A percentile compares a stretch with the other conserved stretches of the same genome.
These are phyloP conservation scores for Penicillium thymicola DNA, from an alignment of 2,329 filamentous ascomycete genomes.

Conservation along the genomic window DNA sequence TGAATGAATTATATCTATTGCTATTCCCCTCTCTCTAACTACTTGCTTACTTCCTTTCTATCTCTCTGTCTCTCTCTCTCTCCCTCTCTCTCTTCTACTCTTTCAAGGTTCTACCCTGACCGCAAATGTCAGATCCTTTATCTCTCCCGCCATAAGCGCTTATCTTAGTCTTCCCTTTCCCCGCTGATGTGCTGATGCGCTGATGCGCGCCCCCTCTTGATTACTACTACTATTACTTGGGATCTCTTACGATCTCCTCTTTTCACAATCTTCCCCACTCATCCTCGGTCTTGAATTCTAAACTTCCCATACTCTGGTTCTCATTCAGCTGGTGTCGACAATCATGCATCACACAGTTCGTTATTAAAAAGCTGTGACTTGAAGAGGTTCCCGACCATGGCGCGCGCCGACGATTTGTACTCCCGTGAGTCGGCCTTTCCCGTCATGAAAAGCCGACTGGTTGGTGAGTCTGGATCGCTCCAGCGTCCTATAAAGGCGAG, in stretches of 20 bases:
- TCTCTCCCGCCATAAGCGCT: slow-evolving; percentile 5
- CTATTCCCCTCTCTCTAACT: not conserved
- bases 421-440: slow-evolving; percentile 16
- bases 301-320: not conserved
- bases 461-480: slow-evolving; percentile 15
- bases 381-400: slow-evolving; percentile 14
- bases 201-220: not conserved
- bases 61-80: not conserved
- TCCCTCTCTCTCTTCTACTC: not conserved
- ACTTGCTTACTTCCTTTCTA: not conserved
- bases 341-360: slow-evolving; percentile 17
- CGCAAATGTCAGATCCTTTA: not conserved
- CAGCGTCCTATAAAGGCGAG: slow-evolving; percentile 9
- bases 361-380: slow-evolving; percentile 12
- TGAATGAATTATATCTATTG: not conserved
- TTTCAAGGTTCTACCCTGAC: not conserved
- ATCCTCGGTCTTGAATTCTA: not conserved
- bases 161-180: slow-evolving; percentile 3
- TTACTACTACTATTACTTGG: not conserved
- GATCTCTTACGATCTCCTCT: not conserved
- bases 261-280: not conserved
- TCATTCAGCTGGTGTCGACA: not conserved
- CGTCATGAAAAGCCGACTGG: slow-evolving; percentile 11
- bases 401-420: slow-evolving; percentile 14
- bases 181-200: slow-evolving; percentile 9